phyloP scores from a whole-genome alignment of 352 stramenopile genomes.

The Sclerospora graminicola region DNA sequence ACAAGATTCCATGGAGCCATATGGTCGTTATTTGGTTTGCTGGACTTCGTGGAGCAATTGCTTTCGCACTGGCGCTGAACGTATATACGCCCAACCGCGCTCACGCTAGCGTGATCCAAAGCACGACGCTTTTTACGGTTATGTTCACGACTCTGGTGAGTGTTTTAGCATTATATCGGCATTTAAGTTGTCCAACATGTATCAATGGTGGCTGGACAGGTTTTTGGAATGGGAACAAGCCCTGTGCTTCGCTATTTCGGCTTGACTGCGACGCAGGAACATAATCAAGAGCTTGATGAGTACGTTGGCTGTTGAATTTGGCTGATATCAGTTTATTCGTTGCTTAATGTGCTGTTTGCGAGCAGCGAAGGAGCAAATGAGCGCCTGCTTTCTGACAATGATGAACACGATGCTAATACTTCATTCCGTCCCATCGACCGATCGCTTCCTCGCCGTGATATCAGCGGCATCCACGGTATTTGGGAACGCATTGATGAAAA shows the following conservation, averaged over 20 bases:
- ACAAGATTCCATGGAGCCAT: slow-evolving; percentile 48
- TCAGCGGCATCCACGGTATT: slow-evolving; percentile 42
- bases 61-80: slow-evolving; percentile 85
- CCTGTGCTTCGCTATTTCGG: slow-evolving; percentile 48
- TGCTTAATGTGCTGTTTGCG: not conserved
- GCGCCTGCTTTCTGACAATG: slow-evolving; percentile 41
- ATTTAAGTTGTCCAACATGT: not conserved
- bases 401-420: slow-evolving; percentile 38
- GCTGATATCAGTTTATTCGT: not conserved
- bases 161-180: not conserved
- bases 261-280: slow-evolving; percentile 31
- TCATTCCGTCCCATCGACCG: slow-evolving; percentile 34
- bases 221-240: slow-evolving; percentile 70
- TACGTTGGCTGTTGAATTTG: slow-evolving; percentile 16
- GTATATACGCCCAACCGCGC: slow-evolving; percentile 28
- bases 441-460: slow-evolving; percentile 15
- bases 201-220: slow-evolving; percentile 13
- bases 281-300: slow-evolving; percentile 35
- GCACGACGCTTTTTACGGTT: slow-evolving; percentile 50
- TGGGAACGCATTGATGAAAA: slow-evolving; percentile 61
- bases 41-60: slow-evolving; percentile 87
- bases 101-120: slow-evolving; percentile 54
- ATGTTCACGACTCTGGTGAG: slow-evolving; percentile 38
- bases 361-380: slow-evolving; percentile 36
- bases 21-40: slow-evolving; percentile 89